These are phyloP conservation scores for Annona cherimola DNA, from an alignment of 164 flowering plant genomes.

Conservation along the genomic window DNA sequence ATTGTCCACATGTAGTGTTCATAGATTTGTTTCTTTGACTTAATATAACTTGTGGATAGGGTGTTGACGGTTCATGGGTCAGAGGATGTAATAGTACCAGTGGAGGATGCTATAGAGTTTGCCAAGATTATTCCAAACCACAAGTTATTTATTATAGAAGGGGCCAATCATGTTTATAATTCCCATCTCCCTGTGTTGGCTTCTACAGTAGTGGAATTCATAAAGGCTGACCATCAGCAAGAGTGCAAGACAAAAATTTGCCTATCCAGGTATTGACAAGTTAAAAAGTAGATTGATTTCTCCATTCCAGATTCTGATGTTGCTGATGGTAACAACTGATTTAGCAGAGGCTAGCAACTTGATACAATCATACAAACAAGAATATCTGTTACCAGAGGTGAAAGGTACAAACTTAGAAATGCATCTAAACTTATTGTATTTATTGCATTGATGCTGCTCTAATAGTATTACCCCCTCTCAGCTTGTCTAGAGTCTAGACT, in stretches of 20 bases:
- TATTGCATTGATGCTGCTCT: too few relatives aligned
- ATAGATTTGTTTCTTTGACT: background rate
- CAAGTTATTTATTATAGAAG: conserved; percentile 55
- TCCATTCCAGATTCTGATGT: background rate
- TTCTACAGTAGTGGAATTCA: conserved; percentile 45
- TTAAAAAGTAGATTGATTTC: background rate
- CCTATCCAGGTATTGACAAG: background rate
- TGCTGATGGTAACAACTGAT: background rate
- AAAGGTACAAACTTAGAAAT: too few relatives aligned
- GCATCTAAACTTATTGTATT: too few relatives aligned
- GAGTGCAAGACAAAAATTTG: conserved; percentile 4
- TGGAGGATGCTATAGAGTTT: conserved; percentile 67
- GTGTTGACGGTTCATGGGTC: conserved; percentile 89
- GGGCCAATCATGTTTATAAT: conserved; percentile 69
- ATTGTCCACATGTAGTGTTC: too few relatives aligned
- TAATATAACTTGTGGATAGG: conserved; percentile 26
- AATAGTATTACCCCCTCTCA: too few relatives aligned
- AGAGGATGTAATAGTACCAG: conserved; percentile 60
- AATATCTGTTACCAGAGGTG: too few relatives aligned
- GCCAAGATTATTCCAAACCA: conserved; percentile 76
- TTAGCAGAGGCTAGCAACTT: background rate
- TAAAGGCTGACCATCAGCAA: conserved; percentile 27
- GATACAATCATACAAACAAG: too few relatives aligned
- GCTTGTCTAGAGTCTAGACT: too few relatives aligned
- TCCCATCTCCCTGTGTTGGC: conserved; percentile 54